Base-by-base conservation (phyloP, 768 basidiomycete genomes). In the Kwoniella europaea region DNA sequence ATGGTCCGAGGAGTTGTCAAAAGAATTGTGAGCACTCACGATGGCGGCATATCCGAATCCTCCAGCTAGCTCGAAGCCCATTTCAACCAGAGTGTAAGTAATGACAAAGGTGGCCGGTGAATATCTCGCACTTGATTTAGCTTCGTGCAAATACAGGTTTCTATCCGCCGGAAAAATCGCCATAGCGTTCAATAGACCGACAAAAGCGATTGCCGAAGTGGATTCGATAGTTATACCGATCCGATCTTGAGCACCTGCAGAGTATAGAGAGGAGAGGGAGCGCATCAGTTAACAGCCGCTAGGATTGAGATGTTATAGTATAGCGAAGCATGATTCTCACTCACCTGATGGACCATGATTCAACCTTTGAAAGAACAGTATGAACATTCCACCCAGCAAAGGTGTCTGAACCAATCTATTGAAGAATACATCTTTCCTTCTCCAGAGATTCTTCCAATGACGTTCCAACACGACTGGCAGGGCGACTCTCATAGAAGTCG, bases 151-250 rank as follows among this genome's bases (percentile, higher is more conserved):
- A 74, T 85, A 87, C 4, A 86, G 71, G 29, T 85, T 81, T 58
- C 84, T 81, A 60, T 87, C 87, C 22, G 79, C 78, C 0, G 86
- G 86, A 74, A 84, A 87, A 69, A 86, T 82, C 7, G 86, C 79
- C 68, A 84, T 79, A 22, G 82, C 82, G 46, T 80, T 80, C 5
- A 85, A 72, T 15, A 85, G 75, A 3, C 85, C 85, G 58, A 85
- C 81, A 68, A 85, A 86, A 9, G 84, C 77, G 1, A 85, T 70
- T 0, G 85, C 79, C 42, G 76, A 66, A 35, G 79, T 79, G 20
- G 70, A 77, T 68, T 82, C 82, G 41, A 82, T 71, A 9, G 79
- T 82, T 27, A 83, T 71, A 77, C 85, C 85, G 20, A 86, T 85
- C 6, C 85, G 81, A 74, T 86, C 84, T 67, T 86, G 86, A 1